Evolutionary conservation across 306 rosid genomes (phyloP).

Genomic region (Fragaria ananassa): DNA sequence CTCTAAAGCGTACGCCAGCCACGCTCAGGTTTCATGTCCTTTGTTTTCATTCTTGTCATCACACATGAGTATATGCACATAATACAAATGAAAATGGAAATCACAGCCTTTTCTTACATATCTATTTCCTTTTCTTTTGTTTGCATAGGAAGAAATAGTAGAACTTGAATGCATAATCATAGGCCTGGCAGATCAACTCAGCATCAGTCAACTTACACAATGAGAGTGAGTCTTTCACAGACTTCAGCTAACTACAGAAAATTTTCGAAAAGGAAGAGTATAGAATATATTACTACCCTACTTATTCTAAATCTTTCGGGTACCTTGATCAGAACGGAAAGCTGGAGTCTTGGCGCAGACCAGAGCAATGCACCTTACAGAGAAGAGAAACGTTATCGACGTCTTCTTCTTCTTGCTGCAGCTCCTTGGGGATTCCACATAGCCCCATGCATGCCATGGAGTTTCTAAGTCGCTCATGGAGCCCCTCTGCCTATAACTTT

Average conservation of each 20-base stretch:
- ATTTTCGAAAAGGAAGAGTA: neutral
- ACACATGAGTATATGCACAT: neutral
- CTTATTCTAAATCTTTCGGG: neutral
- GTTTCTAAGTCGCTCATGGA: conserved; percentile 29
- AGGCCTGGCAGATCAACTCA: conserved; percentile 6
- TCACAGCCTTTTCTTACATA: neutral
- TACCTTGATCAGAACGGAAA: conserved; percentile 13
- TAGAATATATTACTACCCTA: neutral
- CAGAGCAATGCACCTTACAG: conserved; percentile 12
- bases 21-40: neutral
- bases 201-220: conserved; percentile 22
- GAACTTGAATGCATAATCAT: neutral
- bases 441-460: conserved; percentile 25
- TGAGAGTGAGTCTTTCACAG: conserved; percentile 5
- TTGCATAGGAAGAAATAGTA: neutral
- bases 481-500: conserved; percentile 23
- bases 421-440: conserved; percentile 15
- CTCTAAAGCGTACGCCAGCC: neutral
- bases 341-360: conserved; percentile 7
- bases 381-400: neutral
- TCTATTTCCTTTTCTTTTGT: neutral
- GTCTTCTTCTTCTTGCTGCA: conserved; percentile 3
- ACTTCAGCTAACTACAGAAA: neutral
- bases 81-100: neutral
- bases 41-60: conserved; percentile 7